Evolutionary conservation across 495 filamentous ascomycete genomes (phyloP).

Genomic region (Corynascus novoguineensis): DNA sequence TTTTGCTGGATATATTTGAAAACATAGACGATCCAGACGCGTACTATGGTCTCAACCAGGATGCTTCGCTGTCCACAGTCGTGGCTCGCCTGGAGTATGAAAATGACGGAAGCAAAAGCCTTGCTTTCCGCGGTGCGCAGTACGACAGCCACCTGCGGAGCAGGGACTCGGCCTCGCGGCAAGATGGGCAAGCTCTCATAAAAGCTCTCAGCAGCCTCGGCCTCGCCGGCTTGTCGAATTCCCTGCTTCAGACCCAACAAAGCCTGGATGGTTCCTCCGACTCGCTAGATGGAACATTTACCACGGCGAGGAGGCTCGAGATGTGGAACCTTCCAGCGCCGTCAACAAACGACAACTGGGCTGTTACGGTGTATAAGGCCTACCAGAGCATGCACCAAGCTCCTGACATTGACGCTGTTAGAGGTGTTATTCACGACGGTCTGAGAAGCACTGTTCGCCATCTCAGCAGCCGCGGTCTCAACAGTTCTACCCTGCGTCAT

Average conservation of each 20-base stretch:
- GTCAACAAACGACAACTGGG: conserved; percentile 50
- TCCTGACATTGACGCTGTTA: conserved; percentile 46
- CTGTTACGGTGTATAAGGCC: conserved; percentile 67
- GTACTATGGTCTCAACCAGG: conserved; percentile 88
- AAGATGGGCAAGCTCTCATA: conserved; percentile 51
- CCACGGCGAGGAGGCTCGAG: conserved; percentile 78
- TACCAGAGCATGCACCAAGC: conserved; percentile 75
- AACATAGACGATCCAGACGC: conserved; percentile 93
- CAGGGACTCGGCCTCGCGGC: conserved; percentile 32
- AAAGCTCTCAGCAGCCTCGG: conserved; percentile 61
- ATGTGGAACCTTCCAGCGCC: conserved; percentile 89
- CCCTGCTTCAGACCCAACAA: conserved; percentile 59
- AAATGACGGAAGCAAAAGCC: conserved; percentile 75
- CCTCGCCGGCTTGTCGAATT: conserved; percentile 65
- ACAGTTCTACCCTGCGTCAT: conserved; percentile 54
- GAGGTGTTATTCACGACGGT: conserved; percentile 53
- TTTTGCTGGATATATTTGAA: conserved; percentile 75
- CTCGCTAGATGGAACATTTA: conserved; percentile 65
- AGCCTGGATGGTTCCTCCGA: conserved; percentile 49
- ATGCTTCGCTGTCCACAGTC: conserved; percentile 66
- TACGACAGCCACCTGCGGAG: conserved; percentile 75
- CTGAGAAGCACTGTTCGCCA: conserved; percentile 58
- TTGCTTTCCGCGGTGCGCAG: conserved; percentile 87
- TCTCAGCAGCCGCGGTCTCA: conserved; percentile 51
- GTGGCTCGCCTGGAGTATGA: conserved; percentile 87